Base-by-base conservation (phyloP, 768 basidiomycete species). In the Lyophyllum semitale region DNA sequence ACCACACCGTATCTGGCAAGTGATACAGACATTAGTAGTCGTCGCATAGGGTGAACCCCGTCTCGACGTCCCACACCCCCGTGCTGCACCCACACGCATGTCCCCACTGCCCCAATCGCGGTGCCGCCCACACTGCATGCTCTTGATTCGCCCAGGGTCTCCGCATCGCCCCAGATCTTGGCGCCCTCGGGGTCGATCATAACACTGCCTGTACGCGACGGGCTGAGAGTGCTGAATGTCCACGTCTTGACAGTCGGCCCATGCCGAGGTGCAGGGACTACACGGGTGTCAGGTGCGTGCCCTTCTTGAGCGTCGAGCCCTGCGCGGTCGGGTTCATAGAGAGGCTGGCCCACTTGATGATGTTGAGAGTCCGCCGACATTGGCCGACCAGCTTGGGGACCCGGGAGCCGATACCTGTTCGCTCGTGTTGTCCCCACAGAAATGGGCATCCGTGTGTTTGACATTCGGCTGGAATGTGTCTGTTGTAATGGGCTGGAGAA, bases 201-300 rank as follows among this genome's bases (percentile, higher is more conserved):
- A 30, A 95, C 86, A 17, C 71, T 80, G 1, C 95, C 95, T 54
- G 83, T 76, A 45, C 82, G 80, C 49, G 75, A 76, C 15, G 94
- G 93, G 0, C 97, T 97, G 58, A 92, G 82, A 1, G 81, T 67
- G 22, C 88, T 84, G 67, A 98, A 96, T 12, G 80, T 76, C 81
- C 86, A 96, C 66, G 87, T 82, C 25, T 96, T 91, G 23, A 98
- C 83, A 0, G 84, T 88, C 69, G 73, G 3, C 97, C 97, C 89
- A 96, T 93, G 7, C 93, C 96, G 0, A 99, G 80, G 2, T 84
- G 80, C 53, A 99, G 73, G 2, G 85, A 85, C 69, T 98, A 91
- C 6, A 89, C 81, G 0, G 94, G 91, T 0, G 90, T 92, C 0
- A 97, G 95, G 51, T 85, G 77, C 0, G 93, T 84, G 0, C 96